A percentile compares a stretch with the other conserved stretches of the same genome.
Evolutionary conservation across 768 basidiomycete species (phyloP).

Genomic region (Suillus decipiens): DNA sequence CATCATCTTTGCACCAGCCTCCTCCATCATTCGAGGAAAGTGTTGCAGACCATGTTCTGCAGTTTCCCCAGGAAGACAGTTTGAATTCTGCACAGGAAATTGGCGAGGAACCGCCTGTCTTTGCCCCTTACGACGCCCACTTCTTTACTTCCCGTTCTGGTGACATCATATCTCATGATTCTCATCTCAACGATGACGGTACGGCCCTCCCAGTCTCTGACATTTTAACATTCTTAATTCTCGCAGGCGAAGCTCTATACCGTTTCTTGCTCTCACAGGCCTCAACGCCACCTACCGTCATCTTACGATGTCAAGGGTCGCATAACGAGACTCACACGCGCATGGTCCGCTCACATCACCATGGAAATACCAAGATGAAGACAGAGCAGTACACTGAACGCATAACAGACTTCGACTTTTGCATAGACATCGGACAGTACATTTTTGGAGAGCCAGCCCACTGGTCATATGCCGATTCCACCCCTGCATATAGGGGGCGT

Average conservation of each 20-base stretch:
- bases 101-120: constrained; percentile 59
- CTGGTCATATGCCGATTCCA: constrained; percentile 63
- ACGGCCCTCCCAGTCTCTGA: constrained; percentile 9
- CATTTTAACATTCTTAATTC: constrained; percentile 10
- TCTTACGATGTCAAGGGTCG: constrained; percentile 52
- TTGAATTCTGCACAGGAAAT: constrained; percentile 26
- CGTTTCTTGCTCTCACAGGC: constrained; percentile 69
- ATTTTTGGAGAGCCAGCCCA: constrained; percentile 45
- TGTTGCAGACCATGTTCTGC: constrained; percentile 22
- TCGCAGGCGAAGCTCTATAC: constrained; percentile 66
- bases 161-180: constrained; percentile 68
- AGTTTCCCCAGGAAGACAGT: constrained; percentile 25
- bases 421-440: constrained; percentile 51
- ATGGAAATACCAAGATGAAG: constrained; percentile 36
- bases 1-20: constrained; percentile 7
- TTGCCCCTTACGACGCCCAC: constrained; percentile 64
- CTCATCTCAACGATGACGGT: constrained; percentile 68
- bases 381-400: constrained; percentile 59
- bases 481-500: constrained; percentile 64
- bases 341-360: constrained; percentile 38
- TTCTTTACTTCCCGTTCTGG: constrained; percentile 50
- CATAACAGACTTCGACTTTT: constrained; percentile 71
- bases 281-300: constrained; percentile 42
- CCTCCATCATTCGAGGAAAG: constrained; percentile 34
- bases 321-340: constrained; percentile 57